Evolutionary conservation across 202 grass and related monocot species (phyloP).

Genomic region (Schoenoplectus tabernaemontani): DNA sequence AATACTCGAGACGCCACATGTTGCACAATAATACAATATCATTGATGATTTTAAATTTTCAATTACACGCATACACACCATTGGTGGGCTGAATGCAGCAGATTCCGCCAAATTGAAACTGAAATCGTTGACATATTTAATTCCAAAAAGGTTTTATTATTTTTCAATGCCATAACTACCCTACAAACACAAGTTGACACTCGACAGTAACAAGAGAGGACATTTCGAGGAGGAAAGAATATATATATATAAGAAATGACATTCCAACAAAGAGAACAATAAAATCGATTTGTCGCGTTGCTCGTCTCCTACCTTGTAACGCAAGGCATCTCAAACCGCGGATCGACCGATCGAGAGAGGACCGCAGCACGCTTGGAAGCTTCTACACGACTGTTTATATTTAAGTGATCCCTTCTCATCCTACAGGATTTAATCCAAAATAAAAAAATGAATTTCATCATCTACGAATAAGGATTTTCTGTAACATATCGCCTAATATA

Average conservation of each 20-base stretch:
- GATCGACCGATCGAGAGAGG: not conserved
- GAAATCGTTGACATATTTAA: not conserved
- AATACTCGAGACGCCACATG: not conserved
- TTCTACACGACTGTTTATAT: conserved; percentile 14
- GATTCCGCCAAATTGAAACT: not conserved
- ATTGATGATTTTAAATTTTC: not conserved
- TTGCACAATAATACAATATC: not conserved
- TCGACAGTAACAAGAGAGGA: not conserved
- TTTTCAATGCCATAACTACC: not conserved
- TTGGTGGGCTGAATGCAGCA: not conserved
- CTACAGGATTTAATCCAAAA: not conserved
- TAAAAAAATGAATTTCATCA: not conserved
- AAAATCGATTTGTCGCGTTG: conserved; percentile 10
- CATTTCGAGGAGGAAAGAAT: not conserved
- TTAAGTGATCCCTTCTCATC: not conserved
- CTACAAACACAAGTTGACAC: not conserved
- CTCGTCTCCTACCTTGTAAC: conserved; percentile 12
- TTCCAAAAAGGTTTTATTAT: not conserved
- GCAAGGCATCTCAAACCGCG: not conserved
- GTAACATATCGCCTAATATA: not conserved
- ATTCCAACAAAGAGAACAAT: not conserved
- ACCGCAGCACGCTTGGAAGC: not conserved
- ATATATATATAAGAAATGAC: not conserved
- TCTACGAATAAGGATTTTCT: not conserved
- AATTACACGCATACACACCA: not conserved